Base-by-base conservation (phyloP, 495 filamentous ascomycete species). In the Penicillium lagena region DNA sequence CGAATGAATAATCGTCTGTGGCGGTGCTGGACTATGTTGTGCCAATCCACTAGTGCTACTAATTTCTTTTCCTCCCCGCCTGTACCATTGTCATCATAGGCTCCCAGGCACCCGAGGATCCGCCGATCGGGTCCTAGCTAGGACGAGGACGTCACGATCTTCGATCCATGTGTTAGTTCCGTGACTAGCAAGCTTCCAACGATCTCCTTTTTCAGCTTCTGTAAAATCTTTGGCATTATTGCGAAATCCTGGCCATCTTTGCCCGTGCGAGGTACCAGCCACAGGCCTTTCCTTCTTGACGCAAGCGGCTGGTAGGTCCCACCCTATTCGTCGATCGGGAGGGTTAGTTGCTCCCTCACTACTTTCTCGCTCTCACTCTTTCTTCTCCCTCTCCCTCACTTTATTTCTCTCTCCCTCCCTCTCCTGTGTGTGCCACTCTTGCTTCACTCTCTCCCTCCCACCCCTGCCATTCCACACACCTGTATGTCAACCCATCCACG, bases 301-400 rank as follows among this genome's bases (percentile, higher is more conserved):
- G 58, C 58, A 61, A 56, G 55, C 56, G 58, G 55, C 58, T 53
- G 50, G 51, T 6, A 22, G 4, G 22, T 22, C 22, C 22, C 22
- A 22, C 22, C 22, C 22, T 22, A 17, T 17, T 17, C 15, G 15
- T 17, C 15, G 22, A 22, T 22, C 22, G 22, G 22, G 22, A 22
- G 22, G 0, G 22, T 22, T 22, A 22, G 22, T 22, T 17, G 3
- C 22, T 22, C 22, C 22, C 33, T 29, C 37, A 30, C 14, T 29
- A 5, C 40, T 9, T 40, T 28, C 15, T 32, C 37, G 28, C 38
- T 42, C 28, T 38, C 32, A 32, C 35, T 27, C 34, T 14, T 40
- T 29, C 30, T 33, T 40, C 32, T 32, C 34, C 32, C 40, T 30
- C 29, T 37, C 47, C 17, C 45, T 46, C 42, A 37, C 42, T 42